Evolutionary conservation across 345 rosid genomes (phyloP).

Genomic region (Aethionema arabicum): DNA sequence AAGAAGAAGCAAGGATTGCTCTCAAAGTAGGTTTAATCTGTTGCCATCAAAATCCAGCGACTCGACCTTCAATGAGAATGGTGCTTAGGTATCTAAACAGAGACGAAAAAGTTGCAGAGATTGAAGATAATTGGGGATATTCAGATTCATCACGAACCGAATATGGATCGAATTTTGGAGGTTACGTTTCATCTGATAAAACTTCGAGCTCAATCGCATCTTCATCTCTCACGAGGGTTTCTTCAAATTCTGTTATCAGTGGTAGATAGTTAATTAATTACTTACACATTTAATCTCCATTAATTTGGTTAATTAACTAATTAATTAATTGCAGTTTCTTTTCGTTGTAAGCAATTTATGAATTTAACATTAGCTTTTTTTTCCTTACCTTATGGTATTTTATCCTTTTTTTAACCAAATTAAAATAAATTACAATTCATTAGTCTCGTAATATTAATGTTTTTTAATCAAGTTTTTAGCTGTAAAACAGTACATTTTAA

Average conservation of each 20-base stretch:
- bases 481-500: too few species aligned
- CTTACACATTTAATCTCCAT: too few species aligned
- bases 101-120: constrained; percentile 44
- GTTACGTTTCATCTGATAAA: constrained; percentile 30
- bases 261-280: constrained; percentile 45
- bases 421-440: too few species aligned
- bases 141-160: constrained; percentile 9
- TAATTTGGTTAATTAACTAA: too few species aligned
- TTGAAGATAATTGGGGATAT: constrained; percentile 26
- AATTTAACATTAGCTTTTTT: too few species aligned
- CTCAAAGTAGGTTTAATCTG: constrained; percentile 52
- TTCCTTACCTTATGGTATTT: too few species aligned
- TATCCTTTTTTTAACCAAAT: too few species aligned
- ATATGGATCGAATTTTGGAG: constrained; percentile 16
- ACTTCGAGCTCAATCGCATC: constrained; percentile 16
- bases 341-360: too few species aligned
- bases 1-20: constrained; percentile 46
- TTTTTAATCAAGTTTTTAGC: too few species aligned
- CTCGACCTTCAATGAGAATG: constrained; percentile 58
- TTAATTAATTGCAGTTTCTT: neutral
- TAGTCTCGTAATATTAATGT: too few species aligned
- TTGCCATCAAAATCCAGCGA: constrained; percentile 40
- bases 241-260: constrained; percentile 27
- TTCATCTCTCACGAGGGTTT: constrained; percentile 30
- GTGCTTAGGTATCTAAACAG: constrained; percentile 48